phyloP scores from a whole-genome alignment of 2,329 filamentous ascomycete species.

The Botrytis aclada region DNA sequence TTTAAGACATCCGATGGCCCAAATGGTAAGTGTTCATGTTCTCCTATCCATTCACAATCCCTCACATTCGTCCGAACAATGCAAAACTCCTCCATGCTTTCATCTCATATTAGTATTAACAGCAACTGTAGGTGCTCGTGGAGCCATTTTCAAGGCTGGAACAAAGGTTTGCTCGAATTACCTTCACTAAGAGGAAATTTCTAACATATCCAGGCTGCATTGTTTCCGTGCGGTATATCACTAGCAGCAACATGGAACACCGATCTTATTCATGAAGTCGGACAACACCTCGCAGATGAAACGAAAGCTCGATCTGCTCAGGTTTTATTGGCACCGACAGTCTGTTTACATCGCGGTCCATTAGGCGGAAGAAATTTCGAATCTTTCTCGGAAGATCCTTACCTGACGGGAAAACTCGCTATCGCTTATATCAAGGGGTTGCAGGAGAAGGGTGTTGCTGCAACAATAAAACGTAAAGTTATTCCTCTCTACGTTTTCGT shows the following conservation, averaged over 20 bases:
- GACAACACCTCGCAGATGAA: slow-evolving; percentile 68
- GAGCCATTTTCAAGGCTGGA: slow-evolving; percentile 65
- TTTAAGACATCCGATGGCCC: slow-evolving; percentile 68
- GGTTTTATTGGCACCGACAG: slow-evolving; percentile 71
- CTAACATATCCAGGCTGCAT: slow-evolving; percentile 55
- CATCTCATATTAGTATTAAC: background rate
- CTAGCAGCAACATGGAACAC: slow-evolving; percentile 78
- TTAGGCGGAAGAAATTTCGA: slow-evolving; percentile 85
- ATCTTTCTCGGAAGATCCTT: slow-evolving; percentile 80
- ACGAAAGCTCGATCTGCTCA: slow-evolving; percentile 70
- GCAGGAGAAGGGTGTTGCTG: slow-evolving; percentile 70
- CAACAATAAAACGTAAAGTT: slow-evolving; percentile 69
- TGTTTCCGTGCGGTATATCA: slow-evolving; percentile 76
- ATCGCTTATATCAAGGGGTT: slow-evolving; percentile 69
- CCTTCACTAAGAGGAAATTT: background rate
- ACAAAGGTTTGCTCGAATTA: slow-evolving; percentile 48
- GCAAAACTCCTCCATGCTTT: background rate
- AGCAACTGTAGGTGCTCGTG: slow-evolving; percentile 47
- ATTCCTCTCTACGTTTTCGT: background rate
- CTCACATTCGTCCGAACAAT: background rate
- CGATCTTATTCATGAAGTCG: slow-evolving; percentile 65
- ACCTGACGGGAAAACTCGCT: slow-evolving; percentile 70
- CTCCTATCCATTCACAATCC: no score
- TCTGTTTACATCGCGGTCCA: slow-evolving; percentile 79
- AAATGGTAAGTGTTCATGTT: slow-evolving; percentile 47